Conservation (phyloP, 208 protist species). For the Balamuthia mandrillaris region DNA sequence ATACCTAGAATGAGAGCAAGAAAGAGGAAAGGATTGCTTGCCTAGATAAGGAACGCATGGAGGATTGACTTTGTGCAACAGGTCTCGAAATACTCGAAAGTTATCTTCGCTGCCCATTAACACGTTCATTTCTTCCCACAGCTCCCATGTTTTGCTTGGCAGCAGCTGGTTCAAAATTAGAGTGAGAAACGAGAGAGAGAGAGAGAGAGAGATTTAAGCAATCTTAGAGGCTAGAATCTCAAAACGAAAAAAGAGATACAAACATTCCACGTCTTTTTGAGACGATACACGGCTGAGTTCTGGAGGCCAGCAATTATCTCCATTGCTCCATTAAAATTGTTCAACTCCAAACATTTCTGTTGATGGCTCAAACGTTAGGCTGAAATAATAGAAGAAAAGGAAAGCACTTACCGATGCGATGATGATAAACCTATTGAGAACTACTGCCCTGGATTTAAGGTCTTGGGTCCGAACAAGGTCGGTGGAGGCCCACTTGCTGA, state of each 20-base stretch:
- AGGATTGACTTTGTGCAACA: slow-evolving; percentile 9
- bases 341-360: slow-evolving; percentile 51
- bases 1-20: background rate
- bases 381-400: background rate
- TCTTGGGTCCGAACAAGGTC: slow-evolving; percentile 50
- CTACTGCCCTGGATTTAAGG: slow-evolving; percentile 32
- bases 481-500: slow-evolving; percentile 39
- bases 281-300: slow-evolving; percentile 47
- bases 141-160: slow-evolving; percentile 14
- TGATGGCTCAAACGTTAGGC: background rate
- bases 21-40: background rate
- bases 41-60: slow-evolving; percentile 55
- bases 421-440: slow-evolving; percentile 59
- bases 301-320: slow-evolving; percentile 62
- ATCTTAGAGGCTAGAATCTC: background rate
- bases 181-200: too few relatives aligned
- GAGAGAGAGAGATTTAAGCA: too few relatives aligned
- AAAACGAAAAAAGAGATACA: background rate
- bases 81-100: slow-evolving; percentile 40
- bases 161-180: too few relatives aligned
- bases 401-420: slow-evolving; percentile 19
- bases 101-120: slow-evolving; percentile 55
- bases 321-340: slow-evolving; percentile 68
- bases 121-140: slow-evolving; percentile 40
- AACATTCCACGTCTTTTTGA: slow-evolving; percentile 66